Base-by-base conservation (phyloP, 148 eudicot species). In the Chenopodium suecicum region DNA sequence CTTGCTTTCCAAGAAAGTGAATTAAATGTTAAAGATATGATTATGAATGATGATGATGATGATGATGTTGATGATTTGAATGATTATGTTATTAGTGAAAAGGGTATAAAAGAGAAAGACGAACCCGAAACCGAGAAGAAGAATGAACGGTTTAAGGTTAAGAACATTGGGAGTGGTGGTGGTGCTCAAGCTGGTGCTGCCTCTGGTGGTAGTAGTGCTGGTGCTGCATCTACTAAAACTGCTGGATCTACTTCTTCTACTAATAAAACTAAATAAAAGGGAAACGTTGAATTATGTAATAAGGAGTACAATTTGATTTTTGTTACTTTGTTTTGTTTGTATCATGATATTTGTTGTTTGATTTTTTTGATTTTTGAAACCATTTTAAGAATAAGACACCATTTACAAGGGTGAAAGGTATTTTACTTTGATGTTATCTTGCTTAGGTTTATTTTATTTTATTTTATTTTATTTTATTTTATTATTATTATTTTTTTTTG, bases 1-100 rank as follows among this genome's bases (percentile, higher is more conserved):
- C 12, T 85, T 41, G 79, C 70, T 64, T 68, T 60, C 31, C 88
- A 76, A 67, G 58, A 76, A 7, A 75, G 77, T 32, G 41, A 56
- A 54, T n/a, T 22, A 62, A 56, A 68, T 56, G 9, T 80, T 13
- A 68, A 82, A 56, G 70, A 23, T 16, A 4, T 16, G 20, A 27
- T 77, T 62, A 44, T 16, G 58, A 2, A 12, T 12, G 68, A 48
- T 62, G 41, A 44, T 46, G 65, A 60, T 54, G n/a, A 70, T 71
- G 25, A 25, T 25, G 25, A 25, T 25, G 41, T 22, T 47, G 65
- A 62, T 54, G 16, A 70, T 71, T 62, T 7, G 1, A 62, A 27
- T 62, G n/a, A 20, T 2, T 62, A 62, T 62, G 66, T 5, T 62
- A n/a, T 4, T 22, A n/a, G 16, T 34, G 64, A 73, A 13, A 70